phyloP scores from a whole-genome alignment of 306 rosid species.

The Elaeagnus macrophylla region DNA sequence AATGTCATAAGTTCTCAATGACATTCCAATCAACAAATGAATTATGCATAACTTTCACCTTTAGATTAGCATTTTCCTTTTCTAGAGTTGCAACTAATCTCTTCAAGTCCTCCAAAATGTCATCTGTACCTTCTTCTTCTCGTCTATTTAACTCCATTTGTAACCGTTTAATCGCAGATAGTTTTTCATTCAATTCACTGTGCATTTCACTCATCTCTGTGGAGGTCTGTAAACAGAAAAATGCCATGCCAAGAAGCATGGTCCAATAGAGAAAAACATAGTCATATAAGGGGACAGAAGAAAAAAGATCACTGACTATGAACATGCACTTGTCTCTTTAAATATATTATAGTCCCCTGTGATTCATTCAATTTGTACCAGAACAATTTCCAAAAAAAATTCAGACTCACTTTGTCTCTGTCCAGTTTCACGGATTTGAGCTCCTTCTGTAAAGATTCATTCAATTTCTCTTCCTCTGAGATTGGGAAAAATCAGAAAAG shows the following conservation, averaged over 20 bases:
- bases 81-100: conserved; percentile 48
- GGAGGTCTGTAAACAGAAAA: conserved; percentile 40
- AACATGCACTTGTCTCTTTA: background rate
- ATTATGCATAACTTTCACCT: conserved; percentile 37
- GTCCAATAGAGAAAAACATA: conserved; percentile 23
- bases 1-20: background rate
- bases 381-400: background rate
- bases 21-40: conserved; percentile 8
- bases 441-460: conserved; percentile 60
- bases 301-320: background rate
- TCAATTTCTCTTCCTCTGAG: conserved; percentile 69
- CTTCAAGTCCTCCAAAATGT: conserved; percentile 39
- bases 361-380: background rate
- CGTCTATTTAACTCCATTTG: conserved; percentile 54
- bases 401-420: conserved; percentile 60
- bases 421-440: conserved; percentile 46
- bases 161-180: conserved; percentile 43
- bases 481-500: conserved; percentile 17
- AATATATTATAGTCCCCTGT: no score
- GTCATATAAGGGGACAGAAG: background rate
- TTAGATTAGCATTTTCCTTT: conserved; percentile 65
- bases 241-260: conserved; percentile 5
- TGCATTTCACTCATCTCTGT: conserved; percentile 42
- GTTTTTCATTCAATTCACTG: conserved; percentile 54
- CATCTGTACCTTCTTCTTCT: conserved; percentile 32